A percentile compares a stretch with the other conserved stretches of the same genome.
Conservation (phyloP, 225 moss, liverwort and hornwort species). For the Physcomitrium patens region DNA sequence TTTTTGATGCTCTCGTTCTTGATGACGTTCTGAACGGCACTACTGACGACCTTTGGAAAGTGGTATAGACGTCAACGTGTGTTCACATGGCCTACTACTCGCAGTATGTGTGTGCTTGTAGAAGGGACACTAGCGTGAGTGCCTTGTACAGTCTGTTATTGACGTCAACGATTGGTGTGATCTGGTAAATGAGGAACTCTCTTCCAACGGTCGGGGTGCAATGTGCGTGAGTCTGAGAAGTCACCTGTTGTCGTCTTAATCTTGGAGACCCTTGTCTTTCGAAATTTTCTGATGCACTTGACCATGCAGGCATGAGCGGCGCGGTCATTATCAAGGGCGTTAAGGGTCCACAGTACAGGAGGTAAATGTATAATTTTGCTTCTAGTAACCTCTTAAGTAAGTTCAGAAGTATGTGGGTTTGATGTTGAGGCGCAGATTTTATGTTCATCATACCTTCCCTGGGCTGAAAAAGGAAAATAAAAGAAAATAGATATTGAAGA, state of each 20-base stretch:
- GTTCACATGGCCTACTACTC: not conserved
- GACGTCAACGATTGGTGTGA: too few species aligned
- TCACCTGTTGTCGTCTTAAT: too few species aligned
- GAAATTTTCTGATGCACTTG: not conserved
- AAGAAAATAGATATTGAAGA: not conserved
- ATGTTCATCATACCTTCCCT: not conserved
- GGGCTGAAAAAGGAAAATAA: not conserved
- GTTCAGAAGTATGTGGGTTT: not conserved
- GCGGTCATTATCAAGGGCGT: not conserved
- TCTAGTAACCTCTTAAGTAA: not conserved
- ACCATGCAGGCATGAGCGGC: not conserved
- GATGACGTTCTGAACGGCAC: not conserved
- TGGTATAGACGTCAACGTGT: not conserved
- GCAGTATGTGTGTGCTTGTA: not conserved
- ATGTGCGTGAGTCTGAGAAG: too few species aligned
- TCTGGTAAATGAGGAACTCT: too few species aligned
- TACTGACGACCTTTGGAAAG: not conserved
- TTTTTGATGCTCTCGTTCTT: not conserved
- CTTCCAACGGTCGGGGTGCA: too few species aligned
- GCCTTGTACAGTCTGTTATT: not conserved
- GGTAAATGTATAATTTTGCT: conserved; percentile 30
- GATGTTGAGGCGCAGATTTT: not conserved
- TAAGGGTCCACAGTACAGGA: conserved; percentile 38
- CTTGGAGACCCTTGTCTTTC: too few species aligned
- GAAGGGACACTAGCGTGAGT: not conserved